Evolutionary conservation across 257 asterid species (phyloP), one percentile per base, ranked within the genome.

Genomic region (Jacaranda mimosifolia): DNA sequence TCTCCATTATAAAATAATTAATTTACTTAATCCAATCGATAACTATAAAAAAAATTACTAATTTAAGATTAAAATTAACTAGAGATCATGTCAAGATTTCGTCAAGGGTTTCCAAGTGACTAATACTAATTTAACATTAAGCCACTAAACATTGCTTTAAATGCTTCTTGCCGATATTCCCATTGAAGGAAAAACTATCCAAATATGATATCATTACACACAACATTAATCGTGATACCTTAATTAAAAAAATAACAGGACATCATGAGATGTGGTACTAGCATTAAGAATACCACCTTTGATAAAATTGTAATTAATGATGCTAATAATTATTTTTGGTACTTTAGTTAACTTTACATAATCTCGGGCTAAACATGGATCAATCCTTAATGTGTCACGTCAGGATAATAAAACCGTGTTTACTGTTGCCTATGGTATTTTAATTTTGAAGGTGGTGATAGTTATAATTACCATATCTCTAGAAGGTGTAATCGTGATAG

Each of bases 341-440:
- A 36, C 52, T 38, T 39, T 17, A 11, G 40, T 19, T 56, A 46
- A 42, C n/a, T 36, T 17, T 9, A 17, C 6, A 8, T 12, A n/a
- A 32, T 63, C 18, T 9, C 53, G 11, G 62, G n/a, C 55, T 53
- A 48, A 72, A 36, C 65, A 60, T 6, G 58, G 19, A 21, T 45
- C 21, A 60, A 45, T 15, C 46, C 36, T 58, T 1, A 26, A 32
- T 42, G 69, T 65, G 78, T 70, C 81, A 52, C 55, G 36, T 63
- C 53, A 40, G 14, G 18, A 56, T 19, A 48, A 71, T 62, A 39
- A 15, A 63, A 72, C 62, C 75, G 73, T 32, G 73, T 69, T 18
- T 14, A 35, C 48, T 70, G 60, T 38, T 70, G 60, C 56, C 17
- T 4, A 42, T 72, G 62, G 57, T 42, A 43, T 2, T 35, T 36